Percentiles rank a stretch among this genome's conserved stretches.
Conservation (phyloP, 2,329 filamentous ascomycete genomes). For the Pezicula radicicola region DNA sequence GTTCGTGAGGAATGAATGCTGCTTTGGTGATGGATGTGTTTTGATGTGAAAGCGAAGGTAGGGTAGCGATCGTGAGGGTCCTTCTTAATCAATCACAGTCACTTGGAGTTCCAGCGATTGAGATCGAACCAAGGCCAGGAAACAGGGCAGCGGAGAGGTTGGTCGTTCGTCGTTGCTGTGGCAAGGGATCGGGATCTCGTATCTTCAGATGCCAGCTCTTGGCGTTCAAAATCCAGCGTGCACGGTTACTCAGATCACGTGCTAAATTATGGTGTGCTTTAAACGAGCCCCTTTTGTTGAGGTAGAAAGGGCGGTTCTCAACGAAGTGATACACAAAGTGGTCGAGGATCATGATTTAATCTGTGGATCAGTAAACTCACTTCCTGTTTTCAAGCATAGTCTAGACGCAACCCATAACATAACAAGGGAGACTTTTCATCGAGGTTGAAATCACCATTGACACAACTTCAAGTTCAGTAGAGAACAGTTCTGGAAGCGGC, state of each 20-base stretch:
- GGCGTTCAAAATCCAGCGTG: neutral
- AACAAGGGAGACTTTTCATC: too few relatives aligned
- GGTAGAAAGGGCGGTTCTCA: too few relatives aligned
- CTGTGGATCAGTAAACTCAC: too few relatives aligned
- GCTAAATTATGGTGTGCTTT: too few relatives aligned
- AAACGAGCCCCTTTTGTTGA: too few relatives aligned
- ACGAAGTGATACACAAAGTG: too few relatives aligned
- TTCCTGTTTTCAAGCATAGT: too few relatives aligned
- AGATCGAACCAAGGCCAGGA: neutral
- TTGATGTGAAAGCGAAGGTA: slow-evolving; percentile 14
- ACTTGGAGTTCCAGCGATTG: neutral
- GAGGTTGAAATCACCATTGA: too few relatives aligned
- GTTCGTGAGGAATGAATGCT: slow-evolving; percentile 5
- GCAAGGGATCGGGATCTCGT: slow-evolving; percentile 1
- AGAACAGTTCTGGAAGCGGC: too few relatives aligned
- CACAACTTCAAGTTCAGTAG: too few relatives aligned
- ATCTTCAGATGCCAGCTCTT: neutral
- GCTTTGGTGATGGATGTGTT: neutral
- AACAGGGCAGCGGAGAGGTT: neutral
- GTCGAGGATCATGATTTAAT: too few relatives aligned
- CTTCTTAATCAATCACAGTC: neutral
- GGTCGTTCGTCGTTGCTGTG: neutral
- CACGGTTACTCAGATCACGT: neutral
- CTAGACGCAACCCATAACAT: too few relatives aligned
- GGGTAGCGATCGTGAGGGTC: slow-evolving; percentile 16